A percentile compares a stretch with the other conserved stretches of the same genome.
Conservation (phyloP, 768 basidiomycete species). For the Naematelia encephala region DNA sequence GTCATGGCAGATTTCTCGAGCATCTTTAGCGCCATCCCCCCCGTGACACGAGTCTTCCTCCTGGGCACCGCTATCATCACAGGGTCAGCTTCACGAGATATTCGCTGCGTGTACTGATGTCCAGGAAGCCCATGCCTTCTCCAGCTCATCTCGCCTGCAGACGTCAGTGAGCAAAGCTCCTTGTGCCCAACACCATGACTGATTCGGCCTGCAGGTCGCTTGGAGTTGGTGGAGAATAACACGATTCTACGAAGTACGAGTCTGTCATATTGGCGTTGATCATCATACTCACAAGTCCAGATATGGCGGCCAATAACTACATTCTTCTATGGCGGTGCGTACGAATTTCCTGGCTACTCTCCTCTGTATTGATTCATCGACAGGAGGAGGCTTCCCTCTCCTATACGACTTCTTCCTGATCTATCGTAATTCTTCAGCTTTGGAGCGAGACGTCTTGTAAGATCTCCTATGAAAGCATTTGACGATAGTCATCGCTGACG, state of each 20-base stretch:
- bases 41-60: conserved; percentile 45
- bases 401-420: conserved; percentile 50
- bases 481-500: neutral
- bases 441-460: conserved; percentile 45
- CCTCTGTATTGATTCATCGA: neutral
- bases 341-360: neutral
- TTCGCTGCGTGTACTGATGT: no score
- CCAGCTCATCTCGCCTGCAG: conserved; percentile 22
- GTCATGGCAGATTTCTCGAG: conserved; percentile 44
- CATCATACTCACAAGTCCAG: conserved; percentile 14
- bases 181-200: neutral
- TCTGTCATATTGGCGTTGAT: no score
- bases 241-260: conserved; percentile 33
- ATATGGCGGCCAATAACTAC: conserved; percentile 45
- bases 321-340: conserved; percentile 48
- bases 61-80: conserved; percentile 36
- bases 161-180: conserved; percentile 10
- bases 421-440: conserved; percentile 45
- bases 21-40: conserved; percentile 36
- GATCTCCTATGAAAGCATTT: conserved; percentile 6
- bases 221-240: conserved; percentile 34
- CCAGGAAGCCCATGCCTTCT: conserved; percentile 47
- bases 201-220: conserved; percentile 38
- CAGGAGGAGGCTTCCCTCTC: conserved; percentile 45
- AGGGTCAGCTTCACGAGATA: conserved; percentile 28